Evolutionary conservation across 495 filamentous ascomycete species (phyloP).

Genomic region (Lophium mytilinum): DNA sequence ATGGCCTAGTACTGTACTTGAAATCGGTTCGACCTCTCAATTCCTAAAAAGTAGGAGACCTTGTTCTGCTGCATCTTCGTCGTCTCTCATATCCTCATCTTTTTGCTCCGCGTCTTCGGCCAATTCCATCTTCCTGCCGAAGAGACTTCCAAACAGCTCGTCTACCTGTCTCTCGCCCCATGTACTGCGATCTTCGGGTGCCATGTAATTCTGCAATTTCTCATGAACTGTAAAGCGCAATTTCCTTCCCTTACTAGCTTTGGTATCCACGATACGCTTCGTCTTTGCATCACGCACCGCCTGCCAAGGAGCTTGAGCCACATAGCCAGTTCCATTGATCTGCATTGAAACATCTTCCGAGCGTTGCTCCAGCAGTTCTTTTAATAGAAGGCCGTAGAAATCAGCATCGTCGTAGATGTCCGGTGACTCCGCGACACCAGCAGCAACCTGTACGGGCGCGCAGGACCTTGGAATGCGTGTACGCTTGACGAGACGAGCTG

Average conservation of each 20-base stretch:
- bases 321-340: constrained; percentile 31
- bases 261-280: constrained; percentile 78
- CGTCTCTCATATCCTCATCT: constrained; percentile 45
- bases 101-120: constrained; percentile 56
- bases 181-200: constrained; percentile 66
- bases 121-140: constrained; percentile 69
- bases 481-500: constrained; percentile 57
- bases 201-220: constrained; percentile 98
- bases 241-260: constrained; percentile 91
- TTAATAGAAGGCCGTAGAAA: constrained; percentile 86
- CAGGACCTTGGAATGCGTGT: constrained; percentile 62
- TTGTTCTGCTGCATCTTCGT: constrained; percentile 51
- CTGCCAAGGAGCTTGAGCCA: constrained; percentile 48
- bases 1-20: too few species aligned
- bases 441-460: constrained; percentile 56
- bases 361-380: constrained; percentile 83
- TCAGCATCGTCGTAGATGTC: constrained; percentile 81
- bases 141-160: constrained; percentile 80
- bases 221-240: constrained; percentile 90
- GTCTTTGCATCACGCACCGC: constrained; percentile 64
- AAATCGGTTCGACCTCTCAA: neutral
- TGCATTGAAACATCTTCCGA: constrained; percentile 44
- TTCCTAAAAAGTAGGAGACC: constrained; percentile 53
- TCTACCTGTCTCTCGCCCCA: constrained; percentile 76
- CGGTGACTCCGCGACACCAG: constrained; percentile 39